Evolutionary conservation across 1,139 yeast genomes (phyloP), one percentile per base, ranked within the genome.

Genomic region (Nakaseomyces sp.): DNA sequence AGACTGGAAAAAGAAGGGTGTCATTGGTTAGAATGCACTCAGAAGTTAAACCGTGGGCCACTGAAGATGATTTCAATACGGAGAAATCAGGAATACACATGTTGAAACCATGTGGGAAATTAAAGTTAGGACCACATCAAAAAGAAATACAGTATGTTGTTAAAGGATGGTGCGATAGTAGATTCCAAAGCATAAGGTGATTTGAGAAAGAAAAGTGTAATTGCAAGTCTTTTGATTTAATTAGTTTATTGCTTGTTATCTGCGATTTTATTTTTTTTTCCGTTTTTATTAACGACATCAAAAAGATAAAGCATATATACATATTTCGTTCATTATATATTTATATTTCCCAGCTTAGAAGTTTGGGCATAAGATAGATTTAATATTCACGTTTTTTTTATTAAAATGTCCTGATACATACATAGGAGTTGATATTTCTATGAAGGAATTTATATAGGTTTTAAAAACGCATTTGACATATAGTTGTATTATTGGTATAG

Each of bases 101-200:
- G 60, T 47, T 60, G 18, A 53, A 53, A 33, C 65, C 65, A 7
- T 60, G 61, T 41, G 65, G 65, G 3, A 50, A 48, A 29, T 41
- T 61, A 15, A 43, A 43, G 16, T 44, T 52, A 15, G 44, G 41
- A 26, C 45, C 43, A 25, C 41, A 31, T 44, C 42, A 44, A 25
- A 46, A 37, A 22, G 54, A 55, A 26, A 45, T 57, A 3, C 65
- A 61, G 40, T 60, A 61, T 47, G 62, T 61, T 28, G 63, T 61
- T 3, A 60, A 61, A 39, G 65, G 65, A 9, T 61, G 64, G 64
- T 58, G 61, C 37, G 65, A 61, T 39, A 46, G 48, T 31, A 47
- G 65, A 12, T 60, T 60, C 41, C 35, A 33, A 17, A 17, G n/a
- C 24, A 18, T 32, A 5, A n/a, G 15, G 5, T 32, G n/a, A 18